Percentiles rank a stretch among this genome's conserved stretches.
Conservation (phyloP, 441 rosid species). For the Eruca vesicaria region DNA sequence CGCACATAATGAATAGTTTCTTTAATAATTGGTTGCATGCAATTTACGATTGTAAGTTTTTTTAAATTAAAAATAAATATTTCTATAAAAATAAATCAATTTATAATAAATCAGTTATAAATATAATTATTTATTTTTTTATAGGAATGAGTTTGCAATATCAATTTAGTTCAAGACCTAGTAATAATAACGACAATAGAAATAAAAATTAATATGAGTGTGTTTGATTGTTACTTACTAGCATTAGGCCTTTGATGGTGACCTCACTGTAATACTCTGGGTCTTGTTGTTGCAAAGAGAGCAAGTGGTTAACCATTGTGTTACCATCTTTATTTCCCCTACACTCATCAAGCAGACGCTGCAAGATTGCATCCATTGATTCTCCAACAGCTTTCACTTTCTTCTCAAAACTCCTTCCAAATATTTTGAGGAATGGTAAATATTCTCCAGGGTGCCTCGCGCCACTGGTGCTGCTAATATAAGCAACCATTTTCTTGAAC, state of each 20-base stretch:
- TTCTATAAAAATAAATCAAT: too few relatives aligned
- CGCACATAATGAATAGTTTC: not conserved
- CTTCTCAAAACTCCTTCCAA: constrained; percentile 29
- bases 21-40: not conserved
- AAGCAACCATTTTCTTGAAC: constrained; percentile 12
- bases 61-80: too few relatives aligned
- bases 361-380: constrained; percentile 32
- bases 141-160: too few relatives aligned
- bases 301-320: constrained; percentile 37
- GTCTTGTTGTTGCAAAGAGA: constrained; percentile 39
- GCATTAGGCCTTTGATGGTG: constrained; percentile 45
- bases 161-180: too few relatives aligned
- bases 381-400: constrained; percentile 26
- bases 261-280: constrained; percentile 46
- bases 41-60: too few relatives aligned
- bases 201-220: not conserved
- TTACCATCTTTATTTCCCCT: constrained; percentile 5
- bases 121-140: too few relatives aligned
- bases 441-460: constrained; percentile 32
- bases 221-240: constrained; percentile 29
- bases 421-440: constrained; percentile 26
- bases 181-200: too few relatives aligned
- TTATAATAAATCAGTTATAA: too few relatives aligned
- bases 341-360: constrained; percentile 31
- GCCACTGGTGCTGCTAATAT: constrained; percentile 12